These are phyloP conservation scores for Brettanomyces anomalus DNA, from an alignment of 805 yeast genomes.

Conservation along the genomic window DNA sequence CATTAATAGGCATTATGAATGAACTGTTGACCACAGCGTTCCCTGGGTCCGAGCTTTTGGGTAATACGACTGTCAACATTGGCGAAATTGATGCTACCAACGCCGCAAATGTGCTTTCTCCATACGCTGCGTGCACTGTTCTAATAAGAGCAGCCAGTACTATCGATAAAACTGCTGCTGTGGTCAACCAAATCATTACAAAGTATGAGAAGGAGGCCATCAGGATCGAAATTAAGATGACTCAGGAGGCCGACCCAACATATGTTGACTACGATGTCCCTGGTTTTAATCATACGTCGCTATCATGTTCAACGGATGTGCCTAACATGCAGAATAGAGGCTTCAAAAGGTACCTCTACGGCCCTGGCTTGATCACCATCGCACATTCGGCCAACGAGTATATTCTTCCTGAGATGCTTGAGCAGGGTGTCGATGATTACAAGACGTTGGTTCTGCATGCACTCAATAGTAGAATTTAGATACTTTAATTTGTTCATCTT, in stretches of 20 bases:
- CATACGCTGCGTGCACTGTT: conserved; percentile 39
- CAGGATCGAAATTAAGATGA: conserved; percentile 8
- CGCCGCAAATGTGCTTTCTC: conserved; percentile 61
- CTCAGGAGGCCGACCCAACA: conserved; percentile 29
- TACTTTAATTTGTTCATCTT: no score
- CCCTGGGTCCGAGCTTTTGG: conserved; percentile 46
- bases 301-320: conserved; percentile 33
- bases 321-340: conserved; percentile 30
- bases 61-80: conserved; percentile 52
- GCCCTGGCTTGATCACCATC: conserved; percentile 56
- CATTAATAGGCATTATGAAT: conserved; percentile 41
- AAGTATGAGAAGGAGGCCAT: conserved; percentile 14
- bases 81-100: conserved; percentile 54
- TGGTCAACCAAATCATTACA: conserved; percentile 27
- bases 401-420: conserved; percentile 37
- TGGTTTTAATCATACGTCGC: conserved; percentile 43
- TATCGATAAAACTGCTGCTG: conserved; percentile 27
- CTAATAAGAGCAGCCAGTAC: conserved; percentile 48
- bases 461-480: background rate
- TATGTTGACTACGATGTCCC: conserved; percentile 49
- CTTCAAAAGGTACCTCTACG: conserved; percentile 46
- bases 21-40: conserved; percentile 33
- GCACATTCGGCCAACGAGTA: conserved; percentile 54
- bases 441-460: conserved; percentile 29
- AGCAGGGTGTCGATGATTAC: conserved; percentile 45